phyloP scores from a whole-genome alignment of 2,329 filamentous ascomycete genomes.

The Colletotrichum kahawae region DNA sequence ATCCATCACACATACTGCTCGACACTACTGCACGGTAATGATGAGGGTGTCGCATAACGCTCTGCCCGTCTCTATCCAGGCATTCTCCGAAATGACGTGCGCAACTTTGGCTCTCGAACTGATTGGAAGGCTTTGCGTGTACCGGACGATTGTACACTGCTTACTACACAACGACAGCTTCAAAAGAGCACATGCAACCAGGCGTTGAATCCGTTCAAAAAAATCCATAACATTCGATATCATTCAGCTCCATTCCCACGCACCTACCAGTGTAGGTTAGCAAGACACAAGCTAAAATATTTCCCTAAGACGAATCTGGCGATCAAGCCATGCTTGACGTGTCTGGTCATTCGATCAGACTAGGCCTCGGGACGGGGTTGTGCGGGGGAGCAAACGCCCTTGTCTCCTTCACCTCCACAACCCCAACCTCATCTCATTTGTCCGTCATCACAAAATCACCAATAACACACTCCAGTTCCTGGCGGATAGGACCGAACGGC shows the following conservation, averaged over 20 bases:
- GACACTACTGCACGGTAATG: slow-evolving; percentile 5
- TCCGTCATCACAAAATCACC: not conserved
- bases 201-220: not conserved
- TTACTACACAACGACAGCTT: not conserved
- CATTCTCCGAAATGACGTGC: not conserved
- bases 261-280: not conserved
- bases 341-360: slow-evolving; percentile 13
- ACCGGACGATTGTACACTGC: not conserved
- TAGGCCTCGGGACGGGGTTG: slow-evolving; percentile 1
- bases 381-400: slow-evolving; percentile 14
- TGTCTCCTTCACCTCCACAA: not conserved
- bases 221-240: no score
- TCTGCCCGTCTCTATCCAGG: not conserved
- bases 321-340: not conserved
- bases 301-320: not conserved
- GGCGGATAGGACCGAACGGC: slow-evolving; percentile 15
- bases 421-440: not conserved
- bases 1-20: not conserved
- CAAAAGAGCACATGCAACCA: not conserved
- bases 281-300: not conserved
- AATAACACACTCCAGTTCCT: slow-evolving; percentile 7
- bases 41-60: not conserved
- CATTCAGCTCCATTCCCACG: not conserved
- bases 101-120: not conserved
- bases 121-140: not conserved